A percentile compares a stretch with the other conserved stretches of the same genome.
Evolutionary conservation across 2,329 filamentous ascomycete species (phyloP).

Genomic region (Intubia oerlemansii): DNA sequence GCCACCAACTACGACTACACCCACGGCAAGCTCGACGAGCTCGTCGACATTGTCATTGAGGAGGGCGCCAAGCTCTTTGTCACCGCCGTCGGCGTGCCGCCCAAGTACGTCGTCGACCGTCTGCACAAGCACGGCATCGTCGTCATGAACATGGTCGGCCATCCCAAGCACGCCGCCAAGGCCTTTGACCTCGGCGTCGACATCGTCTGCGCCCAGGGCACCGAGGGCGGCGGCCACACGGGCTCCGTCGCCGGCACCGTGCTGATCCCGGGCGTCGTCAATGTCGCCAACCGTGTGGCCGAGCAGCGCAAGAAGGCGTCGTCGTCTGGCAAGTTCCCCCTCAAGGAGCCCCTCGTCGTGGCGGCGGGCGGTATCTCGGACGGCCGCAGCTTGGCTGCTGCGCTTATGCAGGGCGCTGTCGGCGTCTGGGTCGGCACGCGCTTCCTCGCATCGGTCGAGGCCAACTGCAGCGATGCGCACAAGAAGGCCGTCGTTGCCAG

Average conservation of each 20-base stretch:
- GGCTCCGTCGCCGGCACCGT: constrained; percentile 74
- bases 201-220: constrained; percentile 79
- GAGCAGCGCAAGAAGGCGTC: constrained; percentile 11
- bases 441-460: constrained; percentile 70
- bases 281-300: constrained; percentile 52
- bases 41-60: constrained; percentile 70
- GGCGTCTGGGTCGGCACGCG: constrained; percentile 91
- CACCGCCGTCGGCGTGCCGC: constrained; percentile 71
- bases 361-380: constrained; percentile 78
- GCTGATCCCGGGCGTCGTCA: constrained; percentile 68
- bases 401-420: constrained; percentile 68
- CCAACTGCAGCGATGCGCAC: constrained; percentile 59
- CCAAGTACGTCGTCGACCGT: constrained; percentile 46
- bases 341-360: constrained; percentile 46
- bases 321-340: neutral
- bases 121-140: constrained; percentile 64
- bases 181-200: constrained; percentile 74
- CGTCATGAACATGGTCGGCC: constrained; percentile 95
- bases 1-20: constrained; percentile 96
- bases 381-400: constrained; percentile 59
- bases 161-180: constrained; percentile 78
- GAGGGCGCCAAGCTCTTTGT: constrained; percentile 76
- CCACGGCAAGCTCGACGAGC: constrained; percentile 64
- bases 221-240: constrained; percentile 85
- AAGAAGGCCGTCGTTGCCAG: constrained; percentile 71